phyloP scores from a whole-genome alignment of 352 stramenopile species.

The Blastocystis sp. region DNA sequence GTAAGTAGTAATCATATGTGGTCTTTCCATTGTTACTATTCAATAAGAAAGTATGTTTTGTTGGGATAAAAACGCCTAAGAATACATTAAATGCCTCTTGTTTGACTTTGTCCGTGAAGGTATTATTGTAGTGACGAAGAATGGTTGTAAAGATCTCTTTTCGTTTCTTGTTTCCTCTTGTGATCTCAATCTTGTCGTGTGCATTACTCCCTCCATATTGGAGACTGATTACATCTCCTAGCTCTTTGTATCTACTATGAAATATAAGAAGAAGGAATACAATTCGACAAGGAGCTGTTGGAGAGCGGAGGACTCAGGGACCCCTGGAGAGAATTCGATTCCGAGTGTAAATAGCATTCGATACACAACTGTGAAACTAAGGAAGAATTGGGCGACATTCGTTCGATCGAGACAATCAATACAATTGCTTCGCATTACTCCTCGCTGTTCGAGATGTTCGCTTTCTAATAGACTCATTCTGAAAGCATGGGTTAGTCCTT shows the following conservation, averaged over 20 bases:
- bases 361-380: slow-evolving; percentile 72
- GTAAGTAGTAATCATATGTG: slow-evolving; percentile 84
- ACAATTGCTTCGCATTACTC: slow-evolving; percentile 96
- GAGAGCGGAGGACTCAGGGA: not conserved
- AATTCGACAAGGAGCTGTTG: slow-evolving; percentile 50
- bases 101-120: slow-evolving; percentile 95
- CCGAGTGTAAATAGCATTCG: slow-evolving; percentile 47
- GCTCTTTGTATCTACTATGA: slow-evolving; percentile 97
- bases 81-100: slow-evolving; percentile 99
- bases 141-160: slow-evolving; percentile 90
- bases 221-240: slow-evolving; percentile 95
- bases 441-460: slow-evolving; percentile 89
- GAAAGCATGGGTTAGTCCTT: not conserved
- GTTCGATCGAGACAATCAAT: slow-evolving; percentile 92
- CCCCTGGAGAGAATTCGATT: slow-evolving; percentile 15
- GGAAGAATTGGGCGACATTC: slow-evolving; percentile 85
- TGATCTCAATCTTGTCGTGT: slow-evolving; percentile 91
- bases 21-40: slow-evolving; percentile 76
- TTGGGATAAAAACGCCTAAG: slow-evolving; percentile 84
- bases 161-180: slow-evolving; percentile 71
- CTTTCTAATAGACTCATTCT: slow-evolving; percentile 69
- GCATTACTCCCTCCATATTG: slow-evolving; percentile 98
- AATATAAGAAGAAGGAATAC: slow-evolving; percentile 72
- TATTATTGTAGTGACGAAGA: slow-evolving; percentile 97
- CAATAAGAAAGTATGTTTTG: slow-evolving; percentile 25